Percentiles rank a stretch among this genome's conserved stretches.
These are phyloP conservation scores for Mortierella sp. DNA, from an alignment of 371 early-diverging fungal species.

Conservation along the genomic window DNA sequence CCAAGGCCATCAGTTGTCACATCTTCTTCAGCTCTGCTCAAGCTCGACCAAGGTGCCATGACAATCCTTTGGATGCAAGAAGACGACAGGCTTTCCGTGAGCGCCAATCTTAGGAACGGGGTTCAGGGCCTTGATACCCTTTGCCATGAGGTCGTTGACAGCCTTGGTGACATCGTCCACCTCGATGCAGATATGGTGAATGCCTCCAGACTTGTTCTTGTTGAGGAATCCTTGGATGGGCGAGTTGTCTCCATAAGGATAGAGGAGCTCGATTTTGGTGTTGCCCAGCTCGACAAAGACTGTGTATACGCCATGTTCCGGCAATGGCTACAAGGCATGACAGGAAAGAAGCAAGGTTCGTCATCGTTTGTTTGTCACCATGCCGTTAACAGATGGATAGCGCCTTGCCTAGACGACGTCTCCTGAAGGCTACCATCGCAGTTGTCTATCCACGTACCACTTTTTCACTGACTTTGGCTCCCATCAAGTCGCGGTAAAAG, in stretches of 20 bases:
- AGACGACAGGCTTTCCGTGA: constrained; percentile 81
- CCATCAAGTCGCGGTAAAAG: constrained; percentile 77
- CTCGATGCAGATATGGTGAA: constrained; percentile 85
- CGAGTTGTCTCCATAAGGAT: constrained; percentile 76
- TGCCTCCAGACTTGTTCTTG: constrained; percentile 81
- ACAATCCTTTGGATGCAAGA: constrained; percentile 86
- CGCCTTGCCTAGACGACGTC: too few species aligned
- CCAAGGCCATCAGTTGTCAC: too few species aligned
- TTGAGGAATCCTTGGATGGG: constrained; percentile 81
- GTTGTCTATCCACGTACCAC: constrained; percentile 46
- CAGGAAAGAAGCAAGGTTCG: too few species aligned
- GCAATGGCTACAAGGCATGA: constrained; percentile 60
- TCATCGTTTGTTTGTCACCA: too few species aligned
- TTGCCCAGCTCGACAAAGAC: constrained; percentile 85
- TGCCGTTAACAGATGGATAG: too few species aligned
- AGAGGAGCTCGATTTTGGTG: constrained; percentile 83
- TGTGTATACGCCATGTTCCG: constrained; percentile 86
- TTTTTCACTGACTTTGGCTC: constrained; percentile 72
- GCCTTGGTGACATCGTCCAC: constrained; percentile 73
- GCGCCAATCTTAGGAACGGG: constrained; percentile 86
- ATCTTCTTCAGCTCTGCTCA: constrained; percentile 59
- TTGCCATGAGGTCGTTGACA: constrained; percentile 64
- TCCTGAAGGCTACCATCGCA: too few species aligned
- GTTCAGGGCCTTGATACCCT: constrained; percentile 71
- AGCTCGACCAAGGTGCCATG: constrained; percentile 84